Percentiles rank a stretch among this genome's conserved stretches.
Conservation (phyloP, 768 basidiomycete genomes). For the Kwoniella sp. region DNA sequence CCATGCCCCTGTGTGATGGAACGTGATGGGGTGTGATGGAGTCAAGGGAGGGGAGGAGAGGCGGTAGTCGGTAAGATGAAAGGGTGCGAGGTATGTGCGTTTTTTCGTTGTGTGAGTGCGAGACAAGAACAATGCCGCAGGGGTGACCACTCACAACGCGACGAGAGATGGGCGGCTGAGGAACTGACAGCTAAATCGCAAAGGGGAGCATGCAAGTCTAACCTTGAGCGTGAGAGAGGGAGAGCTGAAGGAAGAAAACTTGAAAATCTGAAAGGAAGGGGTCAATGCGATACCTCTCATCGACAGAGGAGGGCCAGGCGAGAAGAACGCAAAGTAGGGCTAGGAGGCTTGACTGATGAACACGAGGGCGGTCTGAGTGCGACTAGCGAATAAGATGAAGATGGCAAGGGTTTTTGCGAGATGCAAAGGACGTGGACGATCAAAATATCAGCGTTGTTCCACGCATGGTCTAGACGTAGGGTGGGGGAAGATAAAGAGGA, state of each 20-base stretch:
- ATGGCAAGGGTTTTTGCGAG: neutral
- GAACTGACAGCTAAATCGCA: neutral
- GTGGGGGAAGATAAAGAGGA: no score
- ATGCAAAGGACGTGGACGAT: neutral
- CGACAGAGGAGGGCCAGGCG: neutral
- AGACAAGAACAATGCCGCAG: neutral
- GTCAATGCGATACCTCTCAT: neutral
- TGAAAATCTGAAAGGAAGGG: neutral
- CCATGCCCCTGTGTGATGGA: no score
- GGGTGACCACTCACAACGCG: neutral
- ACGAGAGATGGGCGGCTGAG: neutral
- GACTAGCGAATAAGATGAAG: neutral
- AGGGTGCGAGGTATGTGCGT: neutral
- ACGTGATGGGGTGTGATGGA: neutral
- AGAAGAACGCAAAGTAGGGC: neutral
- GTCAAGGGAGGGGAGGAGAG: neutral
- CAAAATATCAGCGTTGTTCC: no score
- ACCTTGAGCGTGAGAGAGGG: neutral
- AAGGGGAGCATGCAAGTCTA: neutral
- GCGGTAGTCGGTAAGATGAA: constrained; percentile 1
- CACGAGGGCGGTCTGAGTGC: neutral
- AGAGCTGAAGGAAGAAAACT: neutral
- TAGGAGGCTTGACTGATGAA: neutral
- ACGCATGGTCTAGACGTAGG: no score
- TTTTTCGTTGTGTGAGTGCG: neutral